Conservation (phyloP, 352 stramenopile genomes). For the Phytophthora pini region DNA sequence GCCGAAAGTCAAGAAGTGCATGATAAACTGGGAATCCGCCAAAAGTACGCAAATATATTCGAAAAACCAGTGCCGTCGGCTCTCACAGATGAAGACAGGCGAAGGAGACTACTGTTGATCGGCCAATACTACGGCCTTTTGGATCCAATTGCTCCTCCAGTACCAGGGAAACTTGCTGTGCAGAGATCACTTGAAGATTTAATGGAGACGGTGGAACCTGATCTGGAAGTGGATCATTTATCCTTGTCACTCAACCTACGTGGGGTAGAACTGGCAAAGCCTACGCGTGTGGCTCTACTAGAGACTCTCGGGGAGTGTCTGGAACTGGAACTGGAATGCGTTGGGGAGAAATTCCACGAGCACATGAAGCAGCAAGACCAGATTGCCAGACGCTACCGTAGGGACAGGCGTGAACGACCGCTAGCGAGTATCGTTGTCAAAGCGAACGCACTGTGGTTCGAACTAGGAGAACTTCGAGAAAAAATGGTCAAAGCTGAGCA, state of each 20-base stretch:
- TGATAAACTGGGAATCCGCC: constrained; percentile 43
- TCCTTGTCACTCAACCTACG: constrained; percentile 67
- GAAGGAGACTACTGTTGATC: constrained; percentile 45
- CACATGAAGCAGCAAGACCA: constrained; percentile 80
- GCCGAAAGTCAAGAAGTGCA: constrained; percentile 40
- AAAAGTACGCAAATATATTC: constrained; percentile 61
- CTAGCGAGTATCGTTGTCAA: constrained; percentile 43
- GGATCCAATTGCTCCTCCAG: constrained; percentile 14
- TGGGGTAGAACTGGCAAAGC: constrained; percentile 63
- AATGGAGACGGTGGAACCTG: constrained; percentile 68
- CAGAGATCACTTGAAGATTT: constrained; percentile 41
- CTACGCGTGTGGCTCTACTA: constrained; percentile 62
- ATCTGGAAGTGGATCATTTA: constrained; percentile 71
- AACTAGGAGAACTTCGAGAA: constrained; percentile 51
- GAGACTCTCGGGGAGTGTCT: constrained; percentile 66
- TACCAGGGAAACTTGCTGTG: constrained; percentile 6
- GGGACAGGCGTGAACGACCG: constrained; percentile 54
- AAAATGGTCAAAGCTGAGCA: constrained; percentile 48
- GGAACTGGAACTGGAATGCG: constrained; percentile 70
- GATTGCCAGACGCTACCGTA: constrained; percentile 49
- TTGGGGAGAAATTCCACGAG: constrained; percentile 64
- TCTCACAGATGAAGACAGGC: constrained; percentile 54
- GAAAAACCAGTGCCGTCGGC: constrained; percentile 47
- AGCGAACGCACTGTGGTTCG: constrained; percentile 55
- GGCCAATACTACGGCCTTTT: constrained; percentile 70